Conservation (phyloP, 1,284 basidiomycete species). For the Microbotryum saponariae region DNA sequence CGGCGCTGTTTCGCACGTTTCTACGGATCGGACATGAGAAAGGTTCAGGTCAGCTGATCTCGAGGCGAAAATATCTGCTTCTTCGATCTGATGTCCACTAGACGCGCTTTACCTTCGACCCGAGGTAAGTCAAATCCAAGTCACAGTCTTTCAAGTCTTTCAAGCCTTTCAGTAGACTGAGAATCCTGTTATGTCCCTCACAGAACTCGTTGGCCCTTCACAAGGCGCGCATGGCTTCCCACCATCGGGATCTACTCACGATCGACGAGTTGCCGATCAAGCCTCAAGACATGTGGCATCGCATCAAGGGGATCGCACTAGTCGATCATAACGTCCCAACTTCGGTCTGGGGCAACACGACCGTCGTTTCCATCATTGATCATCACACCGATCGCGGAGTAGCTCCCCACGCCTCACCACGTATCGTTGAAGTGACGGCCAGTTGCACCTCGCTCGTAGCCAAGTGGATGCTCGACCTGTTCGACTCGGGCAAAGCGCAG, state of each 20-base stretch:
- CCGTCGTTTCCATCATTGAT: conserved; percentile 38
- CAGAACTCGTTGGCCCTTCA: conserved; percentile 39
- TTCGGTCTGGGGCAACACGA: conserved; percentile 34
- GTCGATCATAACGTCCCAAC: conserved; percentile 42
- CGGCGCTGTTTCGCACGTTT: not conserved
- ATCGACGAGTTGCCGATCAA: conserved; percentile 42
- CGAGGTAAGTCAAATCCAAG: conserved; percentile 15
- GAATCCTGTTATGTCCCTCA: too few relatives aligned
- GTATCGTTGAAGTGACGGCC: conserved; percentile 36
- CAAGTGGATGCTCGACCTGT: conserved; percentile 32
- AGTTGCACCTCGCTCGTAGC: conserved; percentile 40
- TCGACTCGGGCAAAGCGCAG: conserved; percentile 15
- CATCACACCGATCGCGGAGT: conserved; percentile 40
- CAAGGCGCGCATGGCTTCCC: conserved; percentile 38
- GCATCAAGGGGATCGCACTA: conserved; percentile 38
- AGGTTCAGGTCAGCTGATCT: not conserved
- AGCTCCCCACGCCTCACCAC: conserved; percentile 35
- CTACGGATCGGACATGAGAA: not conserved
- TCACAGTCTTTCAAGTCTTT: too few relatives aligned
- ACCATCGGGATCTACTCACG: conserved; percentile 41
- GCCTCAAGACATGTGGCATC: conserved; percentile 35
- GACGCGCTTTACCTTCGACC: conserved; percentile 42
- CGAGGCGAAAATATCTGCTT: not conserved
- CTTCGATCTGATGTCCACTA: conserved; percentile 32
- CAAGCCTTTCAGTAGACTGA: too few relatives aligned